Evolutionary conservation across 2,329 filamentous ascomycete species (phyloP).

Genomic region (Pseudopyrenochaeta lycopersici): DNA sequence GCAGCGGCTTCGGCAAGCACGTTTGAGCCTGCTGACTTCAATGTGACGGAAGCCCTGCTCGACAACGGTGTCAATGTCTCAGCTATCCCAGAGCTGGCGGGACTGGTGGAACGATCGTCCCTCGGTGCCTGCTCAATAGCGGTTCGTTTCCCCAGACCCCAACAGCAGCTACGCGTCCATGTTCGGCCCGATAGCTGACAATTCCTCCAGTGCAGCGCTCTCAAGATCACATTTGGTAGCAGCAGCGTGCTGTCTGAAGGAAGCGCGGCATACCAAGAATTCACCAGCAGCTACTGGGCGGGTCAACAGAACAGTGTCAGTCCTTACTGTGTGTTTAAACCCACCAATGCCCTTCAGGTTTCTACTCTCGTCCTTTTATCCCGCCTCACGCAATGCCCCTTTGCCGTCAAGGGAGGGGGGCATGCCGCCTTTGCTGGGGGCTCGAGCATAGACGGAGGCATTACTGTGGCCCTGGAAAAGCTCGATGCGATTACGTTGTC

Average conservation of each 20-base stretch:
- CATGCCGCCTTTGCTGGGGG: constrained; percentile 37
- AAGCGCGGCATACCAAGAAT: constrained; percentile 26
- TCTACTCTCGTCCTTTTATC: constrained; percentile 31
- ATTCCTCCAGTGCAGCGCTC: constrained; percentile 24
- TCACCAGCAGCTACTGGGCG: constrained; percentile 35
- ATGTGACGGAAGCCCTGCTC: constrained; percentile 28
- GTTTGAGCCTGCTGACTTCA: constrained; percentile 28
- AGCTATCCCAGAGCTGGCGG: constrained; percentile 21
- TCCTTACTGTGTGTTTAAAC: constrained; percentile 41
- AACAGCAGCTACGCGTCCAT: not conserved
- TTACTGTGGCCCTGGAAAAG: constrained; percentile 39
- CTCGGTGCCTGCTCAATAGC: constrained; percentile 26
- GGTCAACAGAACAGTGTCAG: constrained; percentile 31
- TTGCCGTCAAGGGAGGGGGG: constrained; percentile 51
- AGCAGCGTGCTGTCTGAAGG: constrained; percentile 21
- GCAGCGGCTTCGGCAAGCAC: constrained; percentile 4
- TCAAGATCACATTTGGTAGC: constrained; percentile 19
- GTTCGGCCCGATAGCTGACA: not conserved
- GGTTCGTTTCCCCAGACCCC: constrained; percentile 15
- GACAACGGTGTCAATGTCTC: constrained; percentile 25
- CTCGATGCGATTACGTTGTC: constrained; percentile 32
- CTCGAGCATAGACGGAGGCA: constrained; percentile 43
- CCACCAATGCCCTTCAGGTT: constrained; percentile 23
- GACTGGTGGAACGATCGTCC: constrained; percentile 10
- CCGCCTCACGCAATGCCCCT: constrained; percentile 42